Conservation (phyloP, 2,329 filamentous ascomycete species). For the Leptographium procerum region DNA sequence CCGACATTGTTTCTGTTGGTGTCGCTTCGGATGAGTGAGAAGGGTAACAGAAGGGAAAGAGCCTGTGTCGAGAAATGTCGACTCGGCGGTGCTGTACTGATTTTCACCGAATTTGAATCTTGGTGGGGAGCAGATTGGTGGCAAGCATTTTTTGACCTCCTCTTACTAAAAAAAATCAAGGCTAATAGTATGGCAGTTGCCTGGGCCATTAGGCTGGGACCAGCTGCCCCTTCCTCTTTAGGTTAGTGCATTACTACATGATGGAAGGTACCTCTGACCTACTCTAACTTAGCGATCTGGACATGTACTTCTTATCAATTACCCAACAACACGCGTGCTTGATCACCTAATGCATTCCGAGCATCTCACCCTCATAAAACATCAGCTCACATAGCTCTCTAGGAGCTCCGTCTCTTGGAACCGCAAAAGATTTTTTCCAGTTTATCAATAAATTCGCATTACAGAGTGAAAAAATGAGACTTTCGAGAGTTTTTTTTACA, state of each 20-base stretch:
- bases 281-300: background rate
- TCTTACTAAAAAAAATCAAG: slow-evolving; percentile 1
- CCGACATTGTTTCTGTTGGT: slow-evolving; percentile 58
- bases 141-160: slow-evolving; percentile 1
- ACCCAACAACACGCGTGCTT: background rate
- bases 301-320: background rate
- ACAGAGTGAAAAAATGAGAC: background rate
- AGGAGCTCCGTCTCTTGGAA: background rate
- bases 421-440: background rate
- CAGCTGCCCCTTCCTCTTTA: background rate
- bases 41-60: background rate
- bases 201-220: background rate
- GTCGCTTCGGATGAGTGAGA: background rate
- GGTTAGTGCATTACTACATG: background rate
- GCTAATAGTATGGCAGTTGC: background rate
- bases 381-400: background rate
- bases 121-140: slow-evolving; percentile 6
- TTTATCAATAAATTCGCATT: background rate
- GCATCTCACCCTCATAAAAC: background rate
- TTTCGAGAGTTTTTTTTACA: background rate
- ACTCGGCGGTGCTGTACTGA: background rate
- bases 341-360: background rate
- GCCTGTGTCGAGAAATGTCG: background rate
- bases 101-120: slow-evolving; percentile 10
- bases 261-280: background rate